phyloP scores from a whole-genome alignment of 257 asterid genomes.

The Petunia secreta region DNA sequence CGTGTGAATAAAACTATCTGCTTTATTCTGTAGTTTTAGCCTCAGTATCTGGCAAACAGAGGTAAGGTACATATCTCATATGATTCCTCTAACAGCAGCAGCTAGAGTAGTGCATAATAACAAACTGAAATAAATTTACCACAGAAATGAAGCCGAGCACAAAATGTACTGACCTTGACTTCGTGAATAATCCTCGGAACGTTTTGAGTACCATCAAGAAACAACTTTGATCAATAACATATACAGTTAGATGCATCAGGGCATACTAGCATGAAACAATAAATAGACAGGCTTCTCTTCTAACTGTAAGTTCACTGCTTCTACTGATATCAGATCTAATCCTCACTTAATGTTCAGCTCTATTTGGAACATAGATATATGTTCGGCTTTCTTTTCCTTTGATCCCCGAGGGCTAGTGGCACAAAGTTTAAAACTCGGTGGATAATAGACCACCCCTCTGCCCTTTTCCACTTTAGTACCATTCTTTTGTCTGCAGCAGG shows the following conservation, averaged over 20 bases:
- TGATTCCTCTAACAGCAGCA: not conserved
- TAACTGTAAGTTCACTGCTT: not conserved
- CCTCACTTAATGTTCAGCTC: not conserved
- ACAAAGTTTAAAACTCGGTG: not conserved
- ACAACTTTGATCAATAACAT: not conserved
- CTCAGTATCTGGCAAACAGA: conserved; percentile 21
- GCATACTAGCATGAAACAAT: not conserved
- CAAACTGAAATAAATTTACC: not conserved
- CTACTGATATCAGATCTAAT: not conserved
- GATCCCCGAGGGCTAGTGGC: too few species aligned
- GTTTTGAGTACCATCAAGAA: not conserved
- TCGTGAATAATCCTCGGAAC: not conserved
- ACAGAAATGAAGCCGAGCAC: not conserved
- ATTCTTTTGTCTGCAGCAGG: too few species aligned
- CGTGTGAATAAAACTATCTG: conserved; percentile 1
- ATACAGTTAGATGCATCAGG: not conserved
- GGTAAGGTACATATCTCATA: not conserved
- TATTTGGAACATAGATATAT: too few species aligned
- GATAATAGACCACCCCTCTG: too few species aligned
- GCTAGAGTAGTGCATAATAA: not conserved
- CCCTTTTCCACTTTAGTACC: too few species aligned
- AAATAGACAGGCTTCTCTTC: not conserved
- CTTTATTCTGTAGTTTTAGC: conserved; percentile 18
- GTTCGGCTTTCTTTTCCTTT: too few species aligned
- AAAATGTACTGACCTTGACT: not conserved